These are phyloP conservation scores for Solidago caesia DNA, from an alignment of 129 eudicot species.

Conservation along the genomic window DNA sequence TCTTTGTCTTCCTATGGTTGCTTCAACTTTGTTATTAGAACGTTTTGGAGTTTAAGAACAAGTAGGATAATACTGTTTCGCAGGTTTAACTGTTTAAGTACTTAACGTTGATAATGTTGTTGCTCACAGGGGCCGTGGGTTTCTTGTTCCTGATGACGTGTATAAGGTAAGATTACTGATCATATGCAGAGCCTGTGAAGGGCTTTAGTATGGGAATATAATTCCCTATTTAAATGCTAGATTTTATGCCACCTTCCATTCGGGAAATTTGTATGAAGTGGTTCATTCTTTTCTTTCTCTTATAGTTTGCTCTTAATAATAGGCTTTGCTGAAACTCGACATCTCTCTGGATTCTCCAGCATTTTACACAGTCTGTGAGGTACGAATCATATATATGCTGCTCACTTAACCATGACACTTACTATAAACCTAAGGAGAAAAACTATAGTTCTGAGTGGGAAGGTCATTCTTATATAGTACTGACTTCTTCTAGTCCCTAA, in stretches of 20 bases:
- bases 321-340: conserved; percentile 80
- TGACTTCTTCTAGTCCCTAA: too few species aligned
- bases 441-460: neutral
- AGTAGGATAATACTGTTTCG: neutral
- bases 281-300: conserved; percentile 14
- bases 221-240: neutral
- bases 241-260: conserved; percentile 6
- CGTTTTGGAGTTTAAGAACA: neutral
- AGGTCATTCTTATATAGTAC: too few species aligned
- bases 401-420: neutral
- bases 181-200: neutral
- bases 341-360: conserved; percentile 88
- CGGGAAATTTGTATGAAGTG: neutral
- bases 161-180: conserved; percentile 51
- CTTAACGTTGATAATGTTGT: conserved; percentile 20
- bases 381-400: conserved; percentile 25
- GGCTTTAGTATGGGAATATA: conserved; percentile 8
- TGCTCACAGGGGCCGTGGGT: conserved; percentile 73
- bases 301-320: conserved; percentile 15
- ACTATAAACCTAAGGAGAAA: conserved; percentile 3
- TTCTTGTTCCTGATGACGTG: conserved; percentile 82
- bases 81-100: neutral
- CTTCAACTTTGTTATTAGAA: neutral
- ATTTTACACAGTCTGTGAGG: conserved; percentile 93
- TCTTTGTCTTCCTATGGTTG: neutral